Evolutionary conservation across 2,329 filamentous ascomycete genomes (phyloP).

Genomic region (Alternaria burnsii): DNA sequence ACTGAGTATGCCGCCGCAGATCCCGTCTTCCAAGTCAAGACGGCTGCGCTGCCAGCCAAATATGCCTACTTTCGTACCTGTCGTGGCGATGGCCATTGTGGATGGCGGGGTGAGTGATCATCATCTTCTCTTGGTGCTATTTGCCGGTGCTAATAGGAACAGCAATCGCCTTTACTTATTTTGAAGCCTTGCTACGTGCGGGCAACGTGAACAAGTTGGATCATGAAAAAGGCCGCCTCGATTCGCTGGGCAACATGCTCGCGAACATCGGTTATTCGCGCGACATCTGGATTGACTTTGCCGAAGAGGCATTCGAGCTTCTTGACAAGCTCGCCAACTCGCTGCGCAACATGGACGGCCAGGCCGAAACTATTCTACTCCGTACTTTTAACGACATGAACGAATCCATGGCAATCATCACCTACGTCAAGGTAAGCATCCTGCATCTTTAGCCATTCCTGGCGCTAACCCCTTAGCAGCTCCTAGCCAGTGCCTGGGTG

Average conservation of each 20-base stretch:
- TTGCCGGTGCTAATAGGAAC: slow-evolving; percentile 39
- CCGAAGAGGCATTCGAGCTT: slow-evolving; percentile 75
- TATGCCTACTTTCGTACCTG: slow-evolving; percentile 89
- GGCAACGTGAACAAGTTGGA: slow-evolving; percentile 71
- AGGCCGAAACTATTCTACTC: slow-evolving; percentile 62
- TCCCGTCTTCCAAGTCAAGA: slow-evolving; percentile 84
- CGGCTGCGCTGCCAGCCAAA: slow-evolving; percentile 79
- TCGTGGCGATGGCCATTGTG: slow-evolving; percentile 93
- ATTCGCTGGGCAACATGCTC: slow-evolving; percentile 74
- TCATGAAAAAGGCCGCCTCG: slow-evolving; percentile 76
- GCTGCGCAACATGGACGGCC: slow-evolving; percentile 64
- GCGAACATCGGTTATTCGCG: slow-evolving; percentile 72
- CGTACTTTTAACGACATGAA: slow-evolving; percentile 77
- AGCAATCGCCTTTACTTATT: slow-evolving; percentile 95
- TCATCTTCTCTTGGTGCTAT: neutral
- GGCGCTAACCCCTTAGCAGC: slow-evolving; percentile 56
- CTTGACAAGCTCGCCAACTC: slow-evolving; percentile 69
- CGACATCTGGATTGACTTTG: slow-evolving; percentile 82
- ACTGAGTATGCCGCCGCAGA: slow-evolving; percentile 90
- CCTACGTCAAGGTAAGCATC: slow-evolving; percentile 72
- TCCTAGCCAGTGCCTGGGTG: slow-evolving; percentile 85
- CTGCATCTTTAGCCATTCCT: neutral
- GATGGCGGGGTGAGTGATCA: slow-evolving; percentile 84
- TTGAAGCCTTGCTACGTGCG: slow-evolving; percentile 79
- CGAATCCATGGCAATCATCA: slow-evolving; percentile 79